Base-by-base conservation (phyloP, 208 protist species). In the Leptomonas seymouri region DNA sequence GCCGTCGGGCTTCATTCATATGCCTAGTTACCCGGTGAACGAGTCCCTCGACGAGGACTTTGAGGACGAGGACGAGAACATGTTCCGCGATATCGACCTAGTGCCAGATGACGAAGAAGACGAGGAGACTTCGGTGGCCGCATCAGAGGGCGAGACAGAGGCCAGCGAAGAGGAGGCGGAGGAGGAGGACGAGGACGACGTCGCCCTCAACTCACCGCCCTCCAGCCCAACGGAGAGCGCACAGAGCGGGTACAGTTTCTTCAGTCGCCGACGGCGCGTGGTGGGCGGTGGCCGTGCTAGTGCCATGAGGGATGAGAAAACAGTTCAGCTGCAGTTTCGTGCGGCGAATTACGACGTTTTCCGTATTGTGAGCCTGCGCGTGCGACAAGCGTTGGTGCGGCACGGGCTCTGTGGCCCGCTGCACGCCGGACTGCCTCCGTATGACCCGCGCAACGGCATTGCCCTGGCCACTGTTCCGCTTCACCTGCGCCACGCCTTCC, bases 391-490 rank as follows among this genome's bases (percentile, higher is more conserved):
- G 16, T 67, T 86, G 8, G 81, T 86, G 39, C 73, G 72, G 6
- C 70, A 78, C 56, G 77, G 76, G 21, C 71, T 85, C 28, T 76
- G 67, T 34, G 53, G 53, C n/a, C 82, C 82, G 3, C 66, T 84
- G 27, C 82, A 88, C 79, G 56, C 53, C 11, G 82, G 82, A 2
- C 67, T 84, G n/a, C 82, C 82, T 0, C 75, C 82, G 18, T 82
- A 85, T 56, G 82, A 88, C 68, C 82, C 82, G 15, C 82, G 82
- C 49, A 88, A 88, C 69, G 82, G 82, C 51, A 78, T 88, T 39
- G 68, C 71, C 28, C 75, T 88, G 39, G 71, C 82, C 9, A 78
- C 77, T 16, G 73, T 88, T 18, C 82, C 82, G n/a, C 79, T 88
- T 28, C 78, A 88, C 72, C 72, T 88, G 7, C 78, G 82, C 27